phyloP scores from a whole-genome alignment of 176 grass and related monocot species.

The Raddia distichophylla region DNA sequence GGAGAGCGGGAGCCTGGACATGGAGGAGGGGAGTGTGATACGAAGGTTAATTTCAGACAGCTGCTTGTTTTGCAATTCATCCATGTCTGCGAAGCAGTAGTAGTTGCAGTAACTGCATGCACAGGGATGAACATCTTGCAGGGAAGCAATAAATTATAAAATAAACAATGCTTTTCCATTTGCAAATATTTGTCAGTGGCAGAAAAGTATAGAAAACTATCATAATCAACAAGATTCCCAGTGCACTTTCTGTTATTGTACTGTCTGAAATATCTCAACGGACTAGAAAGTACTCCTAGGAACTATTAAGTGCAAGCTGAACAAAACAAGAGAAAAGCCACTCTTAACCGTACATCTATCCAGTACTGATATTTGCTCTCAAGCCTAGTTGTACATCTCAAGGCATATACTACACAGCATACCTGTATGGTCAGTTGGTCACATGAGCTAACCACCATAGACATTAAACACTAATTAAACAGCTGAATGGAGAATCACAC shows the following conservation, averaged over 20 bases:
- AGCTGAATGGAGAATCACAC: not conserved
- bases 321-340: not conserved
- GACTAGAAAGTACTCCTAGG: not conserved
- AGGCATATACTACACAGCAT: not conserved
- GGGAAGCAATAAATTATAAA: not conserved
- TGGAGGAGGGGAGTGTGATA: constrained; percentile 82
- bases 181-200: not conserved
- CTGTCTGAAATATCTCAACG: not conserved
- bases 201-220: not conserved
- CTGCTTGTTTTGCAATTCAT: constrained; percentile 82
- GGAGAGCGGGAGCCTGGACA: constrained; percentile 53
- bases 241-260: not conserved
- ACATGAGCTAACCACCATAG: not conserved
- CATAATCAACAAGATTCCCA: not conserved
- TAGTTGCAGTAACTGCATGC: constrained; percentile 19
- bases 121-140: constrained; percentile 17
- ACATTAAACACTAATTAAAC: not conserved
- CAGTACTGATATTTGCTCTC: not conserved
- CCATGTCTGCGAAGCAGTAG: constrained; percentile 32
- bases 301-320: not conserved
- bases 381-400: not conserved
- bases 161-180: constrained; percentile 37
- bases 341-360: not conserved
- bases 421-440: not conserved
- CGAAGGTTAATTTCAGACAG: constrained; percentile 53